Percentiles rank a stretch among this genome's conserved stretches.
Conservation (phyloP, 139 green algal species). For the Asterochloris erici region DNA sequence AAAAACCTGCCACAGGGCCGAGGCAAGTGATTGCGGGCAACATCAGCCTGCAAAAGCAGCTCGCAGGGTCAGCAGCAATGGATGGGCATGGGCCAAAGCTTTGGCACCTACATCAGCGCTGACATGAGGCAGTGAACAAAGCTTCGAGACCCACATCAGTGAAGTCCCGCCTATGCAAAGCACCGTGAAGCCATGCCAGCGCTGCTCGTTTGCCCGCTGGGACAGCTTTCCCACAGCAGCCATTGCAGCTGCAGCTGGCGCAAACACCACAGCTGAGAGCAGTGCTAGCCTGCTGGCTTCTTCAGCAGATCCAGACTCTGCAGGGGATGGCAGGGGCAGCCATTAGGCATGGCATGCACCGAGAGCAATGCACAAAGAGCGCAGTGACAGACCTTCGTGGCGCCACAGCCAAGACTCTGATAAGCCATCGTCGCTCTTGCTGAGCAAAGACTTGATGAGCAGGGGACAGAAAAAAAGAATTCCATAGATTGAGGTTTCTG, state of each 20-base stretch:
- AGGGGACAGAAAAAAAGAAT: constrained; percentile 13
- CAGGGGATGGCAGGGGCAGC: not conserved
- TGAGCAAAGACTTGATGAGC: not conserved
- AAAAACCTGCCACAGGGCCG: no score
- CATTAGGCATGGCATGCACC: not conserved
- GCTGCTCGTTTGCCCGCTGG: constrained; percentile 3
- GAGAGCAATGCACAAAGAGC: not conserved
- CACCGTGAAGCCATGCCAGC: not conserved
- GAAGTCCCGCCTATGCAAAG: no score
- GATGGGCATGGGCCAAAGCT: no score
- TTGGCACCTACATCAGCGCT: no score
- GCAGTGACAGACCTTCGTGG: not conserved
- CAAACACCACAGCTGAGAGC: constrained; percentile 19
- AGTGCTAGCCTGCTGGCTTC: constrained; percentile 13
- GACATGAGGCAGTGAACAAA: no score
- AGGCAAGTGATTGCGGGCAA: no score
- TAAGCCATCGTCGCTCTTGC: not conserved
- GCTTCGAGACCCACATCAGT: no score
- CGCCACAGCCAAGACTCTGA: not conserved
- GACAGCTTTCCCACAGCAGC: not conserved
- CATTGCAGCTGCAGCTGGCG: constrained; percentile 8
- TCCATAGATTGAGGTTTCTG: constrained; percentile 9
- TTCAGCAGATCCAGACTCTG: not conserved
- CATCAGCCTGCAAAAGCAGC: no score
- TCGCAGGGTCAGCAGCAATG: no score